phyloP scores from a whole-genome alignment of 345 rosid species.

The Conringia planisiliqua region DNA sequence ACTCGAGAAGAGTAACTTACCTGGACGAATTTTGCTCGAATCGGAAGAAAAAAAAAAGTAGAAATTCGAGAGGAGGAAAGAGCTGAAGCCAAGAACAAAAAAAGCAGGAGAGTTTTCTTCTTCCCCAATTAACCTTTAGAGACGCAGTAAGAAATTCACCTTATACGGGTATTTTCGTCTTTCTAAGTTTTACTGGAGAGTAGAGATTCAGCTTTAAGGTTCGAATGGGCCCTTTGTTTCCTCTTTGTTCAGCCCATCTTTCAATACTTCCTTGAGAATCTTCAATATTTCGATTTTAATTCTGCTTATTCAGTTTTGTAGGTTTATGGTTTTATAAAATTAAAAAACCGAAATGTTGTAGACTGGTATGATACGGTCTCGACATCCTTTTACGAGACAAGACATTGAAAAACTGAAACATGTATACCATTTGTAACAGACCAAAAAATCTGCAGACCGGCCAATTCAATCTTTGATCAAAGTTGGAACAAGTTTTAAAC shows the following conservation, averaged over 20 bases:
- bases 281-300: no score
- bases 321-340: no score
- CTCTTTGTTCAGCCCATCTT: background rate
- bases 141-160: background rate
- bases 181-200: background rate
- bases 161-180: background rate
- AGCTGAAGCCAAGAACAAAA: background rate
- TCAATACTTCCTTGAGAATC: background rate
- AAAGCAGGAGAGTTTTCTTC: slow-evolving; percentile 20
- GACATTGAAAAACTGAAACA: background rate
- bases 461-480: background rate
- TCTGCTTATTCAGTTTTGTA: no score
- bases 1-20: background rate
- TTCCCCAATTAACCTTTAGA: slow-evolving; percentile 29
- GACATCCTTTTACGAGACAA: no score
- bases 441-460: background rate
- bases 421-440: background rate
- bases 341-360: no score
- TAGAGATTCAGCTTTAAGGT: background rate
- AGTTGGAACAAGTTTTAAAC: background rate
- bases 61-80: background rate
- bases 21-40: slow-evolving; percentile 11
- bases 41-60: background rate
- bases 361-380: no score
- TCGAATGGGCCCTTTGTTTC: background rate